These are phyloP conservation scores for Vigna nakashimae DNA, from an alignment of 306 rosid genomes.

Conservation along the genomic window DNA sequence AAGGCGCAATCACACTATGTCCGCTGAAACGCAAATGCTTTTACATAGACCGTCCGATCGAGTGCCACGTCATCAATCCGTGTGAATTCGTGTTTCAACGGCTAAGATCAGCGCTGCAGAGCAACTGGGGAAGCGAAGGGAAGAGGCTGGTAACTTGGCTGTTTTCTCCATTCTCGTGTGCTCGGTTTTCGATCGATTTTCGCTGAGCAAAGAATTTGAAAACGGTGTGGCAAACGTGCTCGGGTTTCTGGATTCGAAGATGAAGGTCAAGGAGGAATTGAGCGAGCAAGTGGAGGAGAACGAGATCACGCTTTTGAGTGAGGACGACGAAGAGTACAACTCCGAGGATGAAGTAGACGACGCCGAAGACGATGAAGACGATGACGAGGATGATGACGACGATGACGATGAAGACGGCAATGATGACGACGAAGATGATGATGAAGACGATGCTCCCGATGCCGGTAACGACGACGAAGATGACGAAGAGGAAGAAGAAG, in stretches of 20 bases:
- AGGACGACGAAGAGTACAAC: slow-evolving; percentile 47
- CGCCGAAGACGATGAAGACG: slow-evolving; percentile 61
- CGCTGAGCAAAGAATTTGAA: slow-evolving; percentile 14
- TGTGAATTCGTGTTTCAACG: slow-evolving; percentile 56
- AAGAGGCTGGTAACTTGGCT: slow-evolving; percentile 58
- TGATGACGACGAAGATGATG: slow-evolving; percentile 45
- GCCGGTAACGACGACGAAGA: slow-evolving; percentile 62
- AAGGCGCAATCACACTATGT: slow-evolving; percentile 39
- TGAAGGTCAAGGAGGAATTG: slow-evolving; percentile 67
- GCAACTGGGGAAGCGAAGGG: slow-evolving; percentile 74
- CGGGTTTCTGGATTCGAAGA: slow-evolving; percentile 45
- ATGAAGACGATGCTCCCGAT: slow-evolving; percentile 51
- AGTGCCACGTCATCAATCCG: slow-evolving; percentile 68
- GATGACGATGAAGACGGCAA: slow-evolving; percentile 49
- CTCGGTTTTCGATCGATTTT: slow-evolving; percentile 49
- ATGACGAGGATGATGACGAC: slow-evolving; percentile 49
- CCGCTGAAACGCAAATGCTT: slow-evolving; percentile 45
- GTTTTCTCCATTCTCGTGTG: slow-evolving; percentile 44
- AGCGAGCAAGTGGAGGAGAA: slow-evolving; percentile 61
- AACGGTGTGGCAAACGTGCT: slow-evolving; percentile 31
- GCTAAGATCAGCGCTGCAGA: slow-evolving; percentile 69
- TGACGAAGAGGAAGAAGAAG: slow-evolving; percentile 50
- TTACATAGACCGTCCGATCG: slow-evolving; percentile 60
- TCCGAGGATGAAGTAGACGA: slow-evolving; percentile 56
- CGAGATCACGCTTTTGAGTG: slow-evolving; percentile 42